A percentile compares a stretch with the other conserved stretches of the same genome.
Conservation (phyloP, 352 stramenopile species). For the Phytophthora pluvialis region DNA sequence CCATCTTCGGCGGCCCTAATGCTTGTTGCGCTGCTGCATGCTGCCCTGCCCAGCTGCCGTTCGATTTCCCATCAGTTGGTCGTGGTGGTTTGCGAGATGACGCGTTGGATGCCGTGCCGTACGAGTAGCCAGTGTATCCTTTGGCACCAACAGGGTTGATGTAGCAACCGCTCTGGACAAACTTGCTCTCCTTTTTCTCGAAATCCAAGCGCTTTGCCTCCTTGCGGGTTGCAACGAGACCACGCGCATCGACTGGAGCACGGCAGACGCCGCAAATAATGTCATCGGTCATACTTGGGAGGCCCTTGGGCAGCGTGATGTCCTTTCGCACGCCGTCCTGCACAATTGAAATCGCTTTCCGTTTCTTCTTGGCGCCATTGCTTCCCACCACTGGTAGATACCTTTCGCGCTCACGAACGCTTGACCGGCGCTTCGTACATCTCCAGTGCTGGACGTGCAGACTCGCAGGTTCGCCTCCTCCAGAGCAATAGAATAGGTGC, state of each 20-base stretch:
- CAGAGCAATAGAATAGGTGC: slow-evolving; percentile 77
- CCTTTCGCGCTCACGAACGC: slow-evolving; percentile 31
- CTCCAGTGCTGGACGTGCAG: slow-evolving; percentile 79
- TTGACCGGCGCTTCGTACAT: slow-evolving; percentile 70
- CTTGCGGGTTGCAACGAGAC: slow-evolving; percentile 58
- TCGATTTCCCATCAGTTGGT: slow-evolving; percentile 28
- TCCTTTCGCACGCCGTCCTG: slow-evolving; percentile 65
- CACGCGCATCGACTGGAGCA: slow-evolving; percentile 54
- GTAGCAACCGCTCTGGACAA: slow-evolving; percentile 68
- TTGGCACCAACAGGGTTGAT: slow-evolving; percentile 50
- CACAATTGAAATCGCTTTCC: slow-evolving; percentile 56
- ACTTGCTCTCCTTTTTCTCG: slow-evolving; percentile 64
- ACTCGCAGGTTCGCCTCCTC: slow-evolving; percentile 30
- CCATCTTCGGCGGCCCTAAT: slow-evolving; percentile 73
- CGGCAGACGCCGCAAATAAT: slow-evolving; percentile 69
- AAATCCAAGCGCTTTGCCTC: slow-evolving; percentile 59
- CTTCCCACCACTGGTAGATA: slow-evolving; percentile 19
- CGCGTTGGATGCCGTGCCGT: slow-evolving; percentile 21
- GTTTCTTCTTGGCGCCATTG: slow-evolving; percentile 59
- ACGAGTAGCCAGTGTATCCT: slow-evolving; percentile 20
- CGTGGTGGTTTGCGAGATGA: slow-evolving; percentile 27
- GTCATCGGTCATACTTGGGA: slow-evolving; percentile 55
- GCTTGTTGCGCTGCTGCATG: slow-evolving; percentile 28
- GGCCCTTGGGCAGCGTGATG: slow-evolving; percentile 56
- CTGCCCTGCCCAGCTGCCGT: slow-evolving; percentile 22